Base-by-base conservation (phyloP, 768 basidiomycete species). In the Candolleomyces eurysporus region DNA sequence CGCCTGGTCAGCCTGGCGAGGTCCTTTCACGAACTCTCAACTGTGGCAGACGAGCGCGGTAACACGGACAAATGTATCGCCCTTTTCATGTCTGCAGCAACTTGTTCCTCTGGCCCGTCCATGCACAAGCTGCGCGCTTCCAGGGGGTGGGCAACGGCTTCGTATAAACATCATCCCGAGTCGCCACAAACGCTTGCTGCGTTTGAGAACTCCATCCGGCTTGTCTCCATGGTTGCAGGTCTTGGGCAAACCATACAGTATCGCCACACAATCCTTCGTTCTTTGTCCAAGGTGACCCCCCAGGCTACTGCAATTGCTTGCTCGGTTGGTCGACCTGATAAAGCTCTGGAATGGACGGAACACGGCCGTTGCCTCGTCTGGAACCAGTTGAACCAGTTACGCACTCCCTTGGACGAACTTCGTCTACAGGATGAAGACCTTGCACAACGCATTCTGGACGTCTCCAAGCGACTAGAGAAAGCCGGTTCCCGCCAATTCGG, bases 281-380 rank as follows among this genome's bases (percentile, higher is more conserved):
- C 49, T 2, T 19, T 30, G 5, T 53, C 57, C 31, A n/a, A 2
- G 11, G 14, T 63, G 0, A 14, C 62, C 3, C 17, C 55, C 3
- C 16, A 53, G 19, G 73, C 74, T 7, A 71, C 70, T 1, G 64
- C 69, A 9, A 66, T 66, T 22, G 73, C 73, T 4, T 68, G 72
- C 30, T 57, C 63, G 31, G n/a, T 55, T 4, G 58, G 59, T 14
- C 62, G 69, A 4, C 58, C 66, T 11, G 60, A 69, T 3, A 66
- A 58, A 17, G 72, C 69, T 16, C 66, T 78, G 26, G 74, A 77
- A 62, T 69, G 76, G 68, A 65, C 78, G 2, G 72, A 73, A 42
- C 67, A 70, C 50, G 71, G 73, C 1, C 67, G 72, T 3, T 68
- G 68, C 22, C 57, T 73, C 7, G 61, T 71, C 5, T 75, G 75